phyloP scores from a whole-genome alignment of 2,329 filamentous ascomycete genomes.

The Ophiosphaerella korrae region DNA sequence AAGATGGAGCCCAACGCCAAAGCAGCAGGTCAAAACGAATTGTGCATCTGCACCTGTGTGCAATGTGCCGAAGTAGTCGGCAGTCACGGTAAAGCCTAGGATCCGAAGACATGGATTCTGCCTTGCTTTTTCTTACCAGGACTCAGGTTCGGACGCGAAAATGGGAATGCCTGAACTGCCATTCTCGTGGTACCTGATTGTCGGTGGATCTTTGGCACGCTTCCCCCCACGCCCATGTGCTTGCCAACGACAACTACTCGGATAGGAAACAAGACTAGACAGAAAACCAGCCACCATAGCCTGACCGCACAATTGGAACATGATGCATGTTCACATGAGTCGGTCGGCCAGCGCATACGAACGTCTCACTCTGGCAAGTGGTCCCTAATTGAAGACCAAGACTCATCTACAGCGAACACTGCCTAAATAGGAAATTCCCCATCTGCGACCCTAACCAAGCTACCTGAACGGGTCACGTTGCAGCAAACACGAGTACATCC shows the following conservation, averaged over 20 bases:
- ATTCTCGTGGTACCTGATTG: conserved; percentile 39
- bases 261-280: conserved; percentile 14
- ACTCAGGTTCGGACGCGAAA: conserved; percentile 21
- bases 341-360: neutral
- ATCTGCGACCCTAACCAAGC: conserved; percentile 15
- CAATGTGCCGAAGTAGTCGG: conserved; percentile 25
- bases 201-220: conserved; percentile 20
- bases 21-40: conserved; percentile 8
- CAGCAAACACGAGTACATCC: conserved; percentile 3
- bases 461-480: conserved; percentile 19
- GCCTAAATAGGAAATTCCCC: conserved; percentile 24
- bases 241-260: conserved; percentile 13
- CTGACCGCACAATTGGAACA: neutral
- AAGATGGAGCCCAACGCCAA: conserved; percentile 3
- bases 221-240: conserved; percentile 35
- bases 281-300: conserved; percentile 1
- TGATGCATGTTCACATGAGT: neutral
- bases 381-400: neutral
- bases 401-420: conserved; percentile 13
- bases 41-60: conserved; percentile 3
- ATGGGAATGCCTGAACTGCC: conserved; percentile 23
- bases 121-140: conserved; percentile 36
- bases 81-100: conserved; percentile 20
- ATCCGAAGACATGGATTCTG: conserved; percentile 27
- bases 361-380: neutral